Base-by-base conservation (phyloP, 106 monocot species). In the Apostasia shenzhenica region DNA sequence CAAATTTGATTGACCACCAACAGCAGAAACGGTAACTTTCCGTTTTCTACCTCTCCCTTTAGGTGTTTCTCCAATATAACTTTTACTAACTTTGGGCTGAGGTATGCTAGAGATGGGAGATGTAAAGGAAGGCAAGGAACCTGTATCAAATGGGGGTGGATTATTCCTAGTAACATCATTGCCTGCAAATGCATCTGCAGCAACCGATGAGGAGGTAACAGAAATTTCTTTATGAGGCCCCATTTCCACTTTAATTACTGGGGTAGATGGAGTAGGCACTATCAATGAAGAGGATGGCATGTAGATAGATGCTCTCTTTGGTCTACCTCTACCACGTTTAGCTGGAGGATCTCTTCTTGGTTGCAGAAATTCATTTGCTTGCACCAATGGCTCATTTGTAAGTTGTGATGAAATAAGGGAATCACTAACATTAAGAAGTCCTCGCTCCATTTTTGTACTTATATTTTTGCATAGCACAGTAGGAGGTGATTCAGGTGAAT, bases 241-340 rank as follows among this genome's bases (percentile, higher is more conserved):
- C 45, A 56, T 12, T 26, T 78, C 83, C 8, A 66, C 71, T 38
- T 73, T 80, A 40, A 4, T 77, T 41, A 55, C 44, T 61, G 47
- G 13, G 70, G 60, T 48, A 72, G 74, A 61, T 51, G 57, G 45
- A 44, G 68, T 37, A 73, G 73, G 38, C 9, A 78, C 11, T 59
- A 59, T n/a, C 73, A 49, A 61, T 14, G 73, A 43, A 73, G 77
- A 39, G 43, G 57, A 39, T 37, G 70, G 41, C 13, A 59, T 54
- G 55, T 76, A 67, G 45, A 69, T n/a, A 42, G 77, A 57, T 71
- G 68, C 61, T 74, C 93, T 85, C 71, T 80, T 99, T 43, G 99
- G 99, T 65, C 99, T 83, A 41, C 99, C 99, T 73, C 99, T 82
- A 38, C 93, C 90, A 48, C 99, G 70, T 72, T 88, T 93, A 50